Percentiles rank a stretch among this genome's conserved stretches.
Conservation (phyloP, 257 asterid species). For the Solanum paucissectum region DNA sequence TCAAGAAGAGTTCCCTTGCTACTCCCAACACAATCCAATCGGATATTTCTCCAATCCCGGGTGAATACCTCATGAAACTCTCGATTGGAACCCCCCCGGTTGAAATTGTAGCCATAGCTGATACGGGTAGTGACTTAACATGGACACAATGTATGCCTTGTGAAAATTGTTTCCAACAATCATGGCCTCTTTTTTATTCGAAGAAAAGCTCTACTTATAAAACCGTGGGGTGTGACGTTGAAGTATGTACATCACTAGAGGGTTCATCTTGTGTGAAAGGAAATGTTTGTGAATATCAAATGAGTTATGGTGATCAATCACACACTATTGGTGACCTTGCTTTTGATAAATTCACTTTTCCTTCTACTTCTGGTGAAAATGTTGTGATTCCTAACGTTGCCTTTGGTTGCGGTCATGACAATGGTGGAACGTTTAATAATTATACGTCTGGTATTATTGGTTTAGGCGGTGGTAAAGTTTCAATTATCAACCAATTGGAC, state of each 20-base stretch:
- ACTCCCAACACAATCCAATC: no score
- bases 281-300: background rate
- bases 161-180: background rate
- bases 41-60: no score
- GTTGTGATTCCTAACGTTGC: background rate
- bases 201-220: background rate
- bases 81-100: no score
- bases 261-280: background rate
- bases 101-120: no score
- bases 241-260: background rate
- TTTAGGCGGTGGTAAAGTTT: background rate
- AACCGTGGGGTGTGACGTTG: background rate
- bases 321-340: background rate
- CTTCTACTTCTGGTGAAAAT: background rate
- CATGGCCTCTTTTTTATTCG: background rate
- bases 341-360: background rate
- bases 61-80: no score
- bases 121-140: no score
- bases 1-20: no score
- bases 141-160: no score
- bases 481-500: background rate
- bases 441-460: conserved; percentile 4
- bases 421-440: background rate
- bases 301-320: background rate
- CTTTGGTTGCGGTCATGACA: conserved; percentile 8